These are phyloP conservation scores for Plasmodium malariae DNA, from an alignment of 169 alveolate genomes.

Conservation along the genomic window DNA sequence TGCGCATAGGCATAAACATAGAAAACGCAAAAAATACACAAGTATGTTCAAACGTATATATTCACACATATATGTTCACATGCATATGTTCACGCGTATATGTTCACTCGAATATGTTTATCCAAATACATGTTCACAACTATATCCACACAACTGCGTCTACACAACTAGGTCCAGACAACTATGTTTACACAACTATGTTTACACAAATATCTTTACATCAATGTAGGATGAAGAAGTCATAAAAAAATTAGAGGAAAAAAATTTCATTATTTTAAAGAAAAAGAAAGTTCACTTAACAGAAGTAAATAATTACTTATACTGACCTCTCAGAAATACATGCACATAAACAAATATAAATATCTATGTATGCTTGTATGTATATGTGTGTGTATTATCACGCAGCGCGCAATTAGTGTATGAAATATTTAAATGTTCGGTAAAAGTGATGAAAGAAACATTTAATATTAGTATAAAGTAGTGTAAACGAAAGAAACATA, in stretches of 20 bases:
- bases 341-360: background rate
- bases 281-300: constrained; percentile 68
- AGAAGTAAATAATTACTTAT: constrained; percentile 34
- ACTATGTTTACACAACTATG: background rate
- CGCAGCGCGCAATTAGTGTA: background rate
- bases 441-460: background rate
- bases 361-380: constrained; percentile 11
- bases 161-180: background rate
- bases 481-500: background rate
- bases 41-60: constrained; percentile 2
- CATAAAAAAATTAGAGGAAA: constrained; percentile 60
- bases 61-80: constrained; percentile 12
- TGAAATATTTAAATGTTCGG: background rate
- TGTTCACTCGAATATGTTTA: no score
- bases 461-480: background rate
- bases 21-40: background rate
- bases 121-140: no score
- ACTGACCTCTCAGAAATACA: background rate
- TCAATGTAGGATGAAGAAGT: constrained; percentile 72
- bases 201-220: background rate
- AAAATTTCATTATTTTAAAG: constrained; percentile 57
- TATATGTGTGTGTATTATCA: background rate
- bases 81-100: no score
- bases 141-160: background rate
- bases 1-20: background rate